Evolutionary conservation across 2,329 filamentous ascomycete species (phyloP).

Genomic region (Cryphonectria radicalis): DNA sequence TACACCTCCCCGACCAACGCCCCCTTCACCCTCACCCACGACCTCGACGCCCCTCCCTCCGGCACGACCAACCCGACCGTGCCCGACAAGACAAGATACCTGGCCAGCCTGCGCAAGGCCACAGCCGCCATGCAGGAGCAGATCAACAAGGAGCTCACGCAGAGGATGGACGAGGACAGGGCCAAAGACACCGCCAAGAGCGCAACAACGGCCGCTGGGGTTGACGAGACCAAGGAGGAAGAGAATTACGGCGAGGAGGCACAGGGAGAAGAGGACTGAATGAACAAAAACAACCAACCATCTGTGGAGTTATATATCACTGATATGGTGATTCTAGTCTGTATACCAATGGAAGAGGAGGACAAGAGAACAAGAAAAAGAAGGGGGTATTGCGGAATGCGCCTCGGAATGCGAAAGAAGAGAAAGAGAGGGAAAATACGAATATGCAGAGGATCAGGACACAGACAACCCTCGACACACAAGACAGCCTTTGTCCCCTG

Average conservation of each 20-base stretch:
- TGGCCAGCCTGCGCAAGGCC: conserved; percentile 62
- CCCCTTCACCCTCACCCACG: conserved; percentile 49
- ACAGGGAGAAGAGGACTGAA: conserved; percentile 65
- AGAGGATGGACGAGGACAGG: conserved; percentile 76
- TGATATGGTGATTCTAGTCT: neutral
- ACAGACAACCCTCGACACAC: neutral
- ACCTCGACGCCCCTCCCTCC: conserved; percentile 42
- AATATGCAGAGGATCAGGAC: conserved; percentile 1
- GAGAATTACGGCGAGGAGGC: conserved; percentile 87
- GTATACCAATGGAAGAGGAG: conserved; percentile 5
- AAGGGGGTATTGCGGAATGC: conserved; percentile 26
- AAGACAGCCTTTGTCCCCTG: neutral
- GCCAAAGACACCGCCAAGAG: conserved; percentile 43
- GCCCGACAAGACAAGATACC: conserved; percentile 61
- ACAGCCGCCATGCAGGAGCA: conserved; percentile 63
- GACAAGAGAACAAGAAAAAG: conserved; percentile 15
- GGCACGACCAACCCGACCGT: conserved; percentile 37
- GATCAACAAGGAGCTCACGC: conserved; percentile 73
- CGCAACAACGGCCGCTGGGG: conserved; percentile 34
- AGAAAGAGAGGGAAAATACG: neutral
- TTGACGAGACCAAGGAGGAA: conserved; percentile 66
- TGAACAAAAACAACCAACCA: neutral
- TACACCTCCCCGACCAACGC: conserved; percentile 59
- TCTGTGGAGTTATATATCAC: neutral
- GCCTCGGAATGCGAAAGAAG: conserved; percentile 7